These are phyloP conservation scores for Osmanthus fragrans DNA, from an alignment of 257 asterid genomes.

Conservation along the genomic window DNA sequence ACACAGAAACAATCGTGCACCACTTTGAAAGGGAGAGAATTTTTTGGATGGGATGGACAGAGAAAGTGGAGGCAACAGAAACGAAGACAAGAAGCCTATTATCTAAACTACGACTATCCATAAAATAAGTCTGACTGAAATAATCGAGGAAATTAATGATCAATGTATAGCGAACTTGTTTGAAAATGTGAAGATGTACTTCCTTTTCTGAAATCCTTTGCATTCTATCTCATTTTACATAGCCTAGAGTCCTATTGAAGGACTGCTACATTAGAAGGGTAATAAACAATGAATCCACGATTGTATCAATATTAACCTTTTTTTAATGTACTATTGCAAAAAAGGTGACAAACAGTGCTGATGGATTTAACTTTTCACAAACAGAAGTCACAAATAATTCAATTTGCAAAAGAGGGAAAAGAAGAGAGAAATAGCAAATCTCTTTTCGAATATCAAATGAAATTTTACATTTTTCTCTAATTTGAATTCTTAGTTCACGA, in stretches of 20 bases:
- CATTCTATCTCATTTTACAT: neutral
- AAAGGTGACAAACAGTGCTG: neutral
- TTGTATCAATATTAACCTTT: neutral
- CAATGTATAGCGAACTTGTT: neutral
- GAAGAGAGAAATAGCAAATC: constrained; percentile 42
- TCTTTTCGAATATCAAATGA: constrained; percentile 74
- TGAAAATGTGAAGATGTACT: neutral
- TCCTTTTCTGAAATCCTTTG: neutral
- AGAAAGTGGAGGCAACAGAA: neutral
- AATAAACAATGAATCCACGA: neutral
- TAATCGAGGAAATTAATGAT: neutral
- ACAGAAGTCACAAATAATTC: neutral
- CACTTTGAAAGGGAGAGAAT: neutral
- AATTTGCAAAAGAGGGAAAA: neutral
- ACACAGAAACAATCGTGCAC: neutral
- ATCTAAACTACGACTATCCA: too few species aligned
- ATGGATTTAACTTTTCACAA: neutral
- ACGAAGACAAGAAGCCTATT: neutral
- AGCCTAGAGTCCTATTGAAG: neutral
- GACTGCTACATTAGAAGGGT: neutral
- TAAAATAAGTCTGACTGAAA: neutral
- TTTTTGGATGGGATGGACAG: neutral
- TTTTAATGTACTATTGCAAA: neutral
- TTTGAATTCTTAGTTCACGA: constrained; percentile 76
- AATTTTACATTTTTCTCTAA: constrained; percentile 65